These are phyloP conservation scores for Gonapodya prolifera DNA, from an alignment of 192 early-diverging fungal genomes.

Conservation along the genomic window DNA sequence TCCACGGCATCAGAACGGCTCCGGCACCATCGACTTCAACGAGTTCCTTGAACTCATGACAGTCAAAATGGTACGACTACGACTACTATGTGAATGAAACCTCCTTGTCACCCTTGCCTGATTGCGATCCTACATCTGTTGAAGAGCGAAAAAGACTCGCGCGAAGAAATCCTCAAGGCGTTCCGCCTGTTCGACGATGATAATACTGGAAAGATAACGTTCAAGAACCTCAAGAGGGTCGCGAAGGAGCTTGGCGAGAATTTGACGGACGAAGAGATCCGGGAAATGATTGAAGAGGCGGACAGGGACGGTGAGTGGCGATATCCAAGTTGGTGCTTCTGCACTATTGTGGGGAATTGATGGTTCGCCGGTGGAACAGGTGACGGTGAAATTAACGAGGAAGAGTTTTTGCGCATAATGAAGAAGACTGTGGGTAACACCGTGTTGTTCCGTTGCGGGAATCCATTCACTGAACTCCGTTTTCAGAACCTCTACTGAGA, in stretches of 20 bases:
- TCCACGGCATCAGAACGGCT: conserved; percentile 12
- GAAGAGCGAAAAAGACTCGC: conserved; percentile 48
- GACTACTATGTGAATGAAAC: conserved; percentile 3
- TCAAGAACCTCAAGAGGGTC: conserved; percentile 58
- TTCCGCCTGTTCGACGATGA: conserved; percentile 73
- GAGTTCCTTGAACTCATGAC: conserved; percentile 36
- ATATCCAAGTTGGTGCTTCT: not conserved
- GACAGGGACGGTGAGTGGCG: conserved; percentile 35
- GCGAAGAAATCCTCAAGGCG: conserved; percentile 58
- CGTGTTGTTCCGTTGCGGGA: too few relatives aligned
- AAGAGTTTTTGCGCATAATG: conserved; percentile 52
- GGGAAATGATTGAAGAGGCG: conserved; percentile 69
- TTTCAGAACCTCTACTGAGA: too few relatives aligned
- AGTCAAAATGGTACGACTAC: conserved; percentile 40
- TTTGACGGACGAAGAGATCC: conserved; percentile 52
- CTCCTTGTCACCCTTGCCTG: conserved; percentile 4
- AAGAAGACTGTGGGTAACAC: too few relatives aligned
- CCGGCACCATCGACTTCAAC: conserved; percentile 28
- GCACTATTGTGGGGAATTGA: not conserved
- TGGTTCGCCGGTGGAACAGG: conserved; percentile 9
- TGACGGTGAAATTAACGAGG: conserved; percentile 43
- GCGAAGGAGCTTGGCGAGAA: conserved; percentile 57
- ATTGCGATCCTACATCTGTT: conserved; percentile 8
- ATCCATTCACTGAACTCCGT: too few relatives aligned
- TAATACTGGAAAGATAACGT: conserved; percentile 53